A percentile compares a stretch with the other conserved stretches of the same genome.
phyloP scores from a whole-genome alignment of 2,329 filamentous ascomycete species.

The Calonectria montana region DNA sequence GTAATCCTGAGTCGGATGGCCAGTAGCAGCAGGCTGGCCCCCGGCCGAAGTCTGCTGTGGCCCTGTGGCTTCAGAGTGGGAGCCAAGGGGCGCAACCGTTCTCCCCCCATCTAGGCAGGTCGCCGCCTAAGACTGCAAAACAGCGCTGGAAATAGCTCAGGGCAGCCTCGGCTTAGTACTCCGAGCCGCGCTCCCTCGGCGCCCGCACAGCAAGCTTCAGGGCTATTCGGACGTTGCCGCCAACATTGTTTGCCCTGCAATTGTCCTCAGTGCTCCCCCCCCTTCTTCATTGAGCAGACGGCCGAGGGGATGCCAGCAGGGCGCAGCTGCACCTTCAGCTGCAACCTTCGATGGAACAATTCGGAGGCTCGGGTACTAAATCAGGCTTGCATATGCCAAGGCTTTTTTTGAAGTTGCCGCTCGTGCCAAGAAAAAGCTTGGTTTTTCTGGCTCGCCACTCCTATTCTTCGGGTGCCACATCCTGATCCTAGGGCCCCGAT shows the following conservation, averaged over 20 bases:
- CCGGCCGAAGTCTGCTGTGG: conserved; percentile 5
- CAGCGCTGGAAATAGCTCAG: neutral
- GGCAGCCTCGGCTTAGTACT: neutral
- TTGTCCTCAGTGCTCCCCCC: neutral
- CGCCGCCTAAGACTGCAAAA: neutral
- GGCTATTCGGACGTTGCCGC: neutral
- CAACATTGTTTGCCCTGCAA: neutral
- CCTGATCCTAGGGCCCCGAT: conserved; percentile 12
- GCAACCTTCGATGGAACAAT: conserved; percentile 1
- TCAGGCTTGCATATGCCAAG: conserved; percentile 42
- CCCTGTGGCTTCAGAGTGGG: neutral
- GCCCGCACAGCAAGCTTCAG: neutral
- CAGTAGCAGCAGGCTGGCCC: neutral
- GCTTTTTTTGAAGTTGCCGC: conserved; percentile 30
- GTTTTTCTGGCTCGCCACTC: conserved; percentile 37
- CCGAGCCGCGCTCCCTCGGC: neutral
- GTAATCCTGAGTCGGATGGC: neutral
- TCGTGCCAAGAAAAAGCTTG: conserved; percentile 47
- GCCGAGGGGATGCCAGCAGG: neutral
- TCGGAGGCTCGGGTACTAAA: conserved; percentile 3
- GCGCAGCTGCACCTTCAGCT: neutral
- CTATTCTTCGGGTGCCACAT: conserved; percentile 27
- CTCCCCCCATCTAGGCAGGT: neutral
- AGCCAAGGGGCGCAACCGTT: neutral
- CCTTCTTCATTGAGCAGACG: neutral